Evolutionary conservation across 257 asterid genomes (phyloP), one percentile per base, ranked within the genome.

Genomic region (Solanum tarapatanum): DNA sequence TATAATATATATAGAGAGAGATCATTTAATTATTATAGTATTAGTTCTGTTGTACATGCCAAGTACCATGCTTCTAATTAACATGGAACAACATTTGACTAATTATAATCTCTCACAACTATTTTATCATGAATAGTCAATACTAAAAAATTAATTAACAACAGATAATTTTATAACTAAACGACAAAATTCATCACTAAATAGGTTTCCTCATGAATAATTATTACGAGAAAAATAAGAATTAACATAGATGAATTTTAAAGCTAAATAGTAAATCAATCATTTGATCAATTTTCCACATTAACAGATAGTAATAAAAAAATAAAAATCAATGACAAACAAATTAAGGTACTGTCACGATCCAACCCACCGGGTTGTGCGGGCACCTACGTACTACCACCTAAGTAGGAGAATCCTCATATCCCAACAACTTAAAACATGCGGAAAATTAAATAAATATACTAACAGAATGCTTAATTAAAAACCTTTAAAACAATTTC

Each of bases 21-120:
- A 51, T 51, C 1, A 51, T 51, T 51, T 55, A 7, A 55, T 17
- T 17, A 17, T 17, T 17, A 17, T 55, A 41, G 35, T 11, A 41
- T 77, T 77, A 7, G 21, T 77, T 12, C 8, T 5, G 8, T n/a
- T 39, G 62, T 19, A 2, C 58, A 39, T 77, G 37, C 14, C 66
- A 79, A 26, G 37, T 8, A 28, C 26, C 51, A 75, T 75, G 62
- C 84, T 79, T 43, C 16, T 32, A 32, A 32, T 32, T 73, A 43
- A 79, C 84, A 43, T 79, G 37, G 84, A 17, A 79, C 39, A 26
- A 11, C 84, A 79, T 79, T 79, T 79, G 84, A 79, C 66, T 26
- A 43, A 43, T 77, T 11, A 39, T 76, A 28, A 36, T 75, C 55
- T 5, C 11, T 76, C 3, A 39, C 60, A 72, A 19, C 17, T 35